phyloP scores from a whole-genome alignment of 495 filamentous ascomycete species.

The Hyaloscypha variabilis region DNA sequence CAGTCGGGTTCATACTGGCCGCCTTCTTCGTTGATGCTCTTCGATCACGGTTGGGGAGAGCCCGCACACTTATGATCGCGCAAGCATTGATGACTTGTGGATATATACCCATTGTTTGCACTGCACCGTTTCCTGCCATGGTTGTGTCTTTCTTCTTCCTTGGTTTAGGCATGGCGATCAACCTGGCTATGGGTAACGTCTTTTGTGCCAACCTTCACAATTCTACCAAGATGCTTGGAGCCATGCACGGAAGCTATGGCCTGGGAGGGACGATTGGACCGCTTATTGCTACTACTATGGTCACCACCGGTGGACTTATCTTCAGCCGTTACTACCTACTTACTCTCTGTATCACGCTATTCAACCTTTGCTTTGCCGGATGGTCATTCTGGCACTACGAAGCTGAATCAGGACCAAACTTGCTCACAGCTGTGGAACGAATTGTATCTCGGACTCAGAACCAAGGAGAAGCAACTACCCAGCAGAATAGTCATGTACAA shows the following conservation, averaged over 20 bases:
- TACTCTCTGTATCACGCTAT: slow-evolving; percentile 48
- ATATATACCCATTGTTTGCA: slow-evolving; percentile 64
- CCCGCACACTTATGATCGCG: slow-evolving; percentile 59
- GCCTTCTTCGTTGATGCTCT: slow-evolving; percentile 64
- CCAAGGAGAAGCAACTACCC: not conserved
- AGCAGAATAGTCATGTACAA: slow-evolving; percentile 35
- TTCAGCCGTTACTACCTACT: slow-evolving; percentile 69
- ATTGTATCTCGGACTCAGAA: slow-evolving; percentile 38
- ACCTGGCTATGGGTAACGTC: slow-evolving; percentile 72
- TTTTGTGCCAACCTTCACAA: slow-evolving; percentile 72
- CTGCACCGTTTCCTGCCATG: slow-evolving; percentile 70
- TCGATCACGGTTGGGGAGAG: slow-evolving; percentile 64
- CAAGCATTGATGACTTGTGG: slow-evolving; percentile 50
- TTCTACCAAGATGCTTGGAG: slow-evolving; percentile 61
- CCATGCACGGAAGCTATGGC: slow-evolving; percentile 72
- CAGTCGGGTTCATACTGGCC: slow-evolving; percentile 73
- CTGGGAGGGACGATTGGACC: slow-evolving; percentile 42
- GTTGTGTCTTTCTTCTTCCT: slow-evolving; percentile 66
- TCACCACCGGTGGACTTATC: slow-evolving; percentile 41
- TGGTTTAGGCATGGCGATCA: slow-evolving; percentile 68
- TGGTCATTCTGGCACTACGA: slow-evolving; percentile 64
- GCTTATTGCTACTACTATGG: slow-evolving; percentile 69
- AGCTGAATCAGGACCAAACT: slow-evolving; percentile 42
- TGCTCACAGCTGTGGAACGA: slow-evolving; percentile 41
- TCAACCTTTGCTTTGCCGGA: slow-evolving; percentile 49